phyloP scores from a whole-genome alignment of 2,329 filamentous ascomycete species.

The Ophiocordyceps camponoti-leonardi region DNA sequence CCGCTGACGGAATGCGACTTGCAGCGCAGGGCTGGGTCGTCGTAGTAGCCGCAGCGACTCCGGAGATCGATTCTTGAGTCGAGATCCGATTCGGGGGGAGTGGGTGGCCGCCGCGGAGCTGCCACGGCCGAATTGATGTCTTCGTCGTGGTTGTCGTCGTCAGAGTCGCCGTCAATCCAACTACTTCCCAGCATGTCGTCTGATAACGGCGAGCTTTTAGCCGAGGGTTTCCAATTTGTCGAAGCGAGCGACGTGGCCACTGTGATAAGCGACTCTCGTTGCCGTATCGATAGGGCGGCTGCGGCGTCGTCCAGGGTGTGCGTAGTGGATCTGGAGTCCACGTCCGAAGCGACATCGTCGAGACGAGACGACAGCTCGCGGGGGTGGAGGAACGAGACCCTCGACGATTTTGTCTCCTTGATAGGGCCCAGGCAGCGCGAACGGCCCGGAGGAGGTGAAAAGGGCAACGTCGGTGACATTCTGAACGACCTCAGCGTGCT shows the following conservation, averaged over 20 bases:
- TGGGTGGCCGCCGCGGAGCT: slow-evolving; percentile 9
- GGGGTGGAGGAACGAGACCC: slow-evolving; percentile 15
- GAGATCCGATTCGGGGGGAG: slow-evolving; percentile 8
- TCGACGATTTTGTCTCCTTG: slow-evolving; percentile 15
- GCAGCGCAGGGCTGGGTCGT: slow-evolving; percentile 3
- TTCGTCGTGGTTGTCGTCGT: slow-evolving; percentile 9
- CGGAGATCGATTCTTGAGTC: neutral
- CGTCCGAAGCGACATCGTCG: slow-evolving; percentile 14
- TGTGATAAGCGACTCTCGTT: slow-evolving; percentile 18
- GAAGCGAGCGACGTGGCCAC: slow-evolving; percentile 18
- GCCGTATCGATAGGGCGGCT: slow-evolving; percentile 14
- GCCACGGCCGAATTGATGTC: slow-evolving; percentile 9
- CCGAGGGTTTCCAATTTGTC: slow-evolving; percentile 10
- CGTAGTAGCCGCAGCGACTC: neutral
- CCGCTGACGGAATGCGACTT: slow-evolving; percentile 10
- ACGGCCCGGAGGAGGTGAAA: slow-evolving; percentile 12
- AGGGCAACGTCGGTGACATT: slow-evolving; percentile 8
- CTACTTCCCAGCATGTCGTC: slow-evolving; percentile 11
- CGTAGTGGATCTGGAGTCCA: slow-evolving; percentile 12
- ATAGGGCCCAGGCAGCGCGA: slow-evolving; percentile 17
- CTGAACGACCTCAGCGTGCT: slow-evolving; percentile 4
- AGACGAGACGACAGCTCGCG: slow-evolving; percentile 4
- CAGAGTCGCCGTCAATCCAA: slow-evolving; percentile 21
- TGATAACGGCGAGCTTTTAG: slow-evolving; percentile 7
- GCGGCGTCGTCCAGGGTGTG: slow-evolving; percentile 13